Conservation (phyloP, 257 asterid species). For the Solanum etuberosum region DNA sequence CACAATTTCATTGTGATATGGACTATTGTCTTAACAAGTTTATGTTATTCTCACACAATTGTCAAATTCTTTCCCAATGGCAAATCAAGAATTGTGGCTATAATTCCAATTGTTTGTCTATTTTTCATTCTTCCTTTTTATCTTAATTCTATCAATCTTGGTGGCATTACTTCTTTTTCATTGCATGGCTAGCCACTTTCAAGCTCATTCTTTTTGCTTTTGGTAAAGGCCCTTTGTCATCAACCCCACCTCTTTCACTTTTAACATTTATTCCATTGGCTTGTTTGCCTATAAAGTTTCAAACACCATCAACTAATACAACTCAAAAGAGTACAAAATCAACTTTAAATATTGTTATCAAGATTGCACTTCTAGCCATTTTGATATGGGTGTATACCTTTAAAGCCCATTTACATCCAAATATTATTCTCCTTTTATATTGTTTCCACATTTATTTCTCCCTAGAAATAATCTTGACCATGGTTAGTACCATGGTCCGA, state of each 20-base stretch:
- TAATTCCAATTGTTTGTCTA: conserved; percentile 27
- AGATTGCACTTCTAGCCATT: conserved; percentile 1
- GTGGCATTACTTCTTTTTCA: conserved; percentile 26
- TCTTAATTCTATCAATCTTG: conserved; percentile 31
- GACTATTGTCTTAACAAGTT: conserved; percentile 19
- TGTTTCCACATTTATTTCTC: neutral
- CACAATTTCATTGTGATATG: conserved; percentile 32
- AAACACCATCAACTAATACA: neutral
- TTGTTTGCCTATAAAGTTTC: conserved; percentile 39
- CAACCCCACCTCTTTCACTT: conserved; percentile 21
- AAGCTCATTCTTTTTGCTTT: conserved; percentile 41
- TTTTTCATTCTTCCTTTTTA: conserved; percentile 24
- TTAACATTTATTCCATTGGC: conserved; percentile 37
- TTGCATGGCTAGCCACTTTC: conserved; percentile 52
- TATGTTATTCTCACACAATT: conserved; percentile 26
- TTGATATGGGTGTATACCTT: neutral
- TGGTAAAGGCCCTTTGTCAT: conserved; percentile 27
- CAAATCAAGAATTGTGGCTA: conserved; percentile 10
- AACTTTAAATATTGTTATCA: conserved; percentile 5
- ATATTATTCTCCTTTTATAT: conserved; percentile 9
- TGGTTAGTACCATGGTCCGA: neutral
- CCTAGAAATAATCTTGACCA: neutral
- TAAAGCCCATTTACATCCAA: conserved; percentile 8
- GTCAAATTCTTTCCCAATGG: conserved; percentile 17
- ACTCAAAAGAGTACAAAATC: neutral